A percentile compares a stretch with the other conserved stretches of the same genome.
These are phyloP conservation scores for Saturnispora dispora DNA, from an alignment of 805 yeast genomes.

Conservation along the genomic window DNA sequence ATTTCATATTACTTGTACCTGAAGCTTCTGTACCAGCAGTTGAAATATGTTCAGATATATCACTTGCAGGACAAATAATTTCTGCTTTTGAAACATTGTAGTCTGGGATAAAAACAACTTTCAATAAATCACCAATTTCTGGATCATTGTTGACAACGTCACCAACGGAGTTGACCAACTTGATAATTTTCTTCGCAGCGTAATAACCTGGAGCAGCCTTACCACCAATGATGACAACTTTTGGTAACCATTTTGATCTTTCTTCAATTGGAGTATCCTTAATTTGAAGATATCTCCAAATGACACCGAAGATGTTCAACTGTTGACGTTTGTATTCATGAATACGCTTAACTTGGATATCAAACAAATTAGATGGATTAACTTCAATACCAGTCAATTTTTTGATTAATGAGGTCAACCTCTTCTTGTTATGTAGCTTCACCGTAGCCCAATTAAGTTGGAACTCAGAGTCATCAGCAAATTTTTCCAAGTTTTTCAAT, in stretches of 20 bases:
- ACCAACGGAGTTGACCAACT: constrained; percentile 73
- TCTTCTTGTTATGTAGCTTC: constrained; percentile 59
- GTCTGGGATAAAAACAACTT: constrained; percentile 85
- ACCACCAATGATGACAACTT: constrained; percentile 82
- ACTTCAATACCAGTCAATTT: constrained; percentile 51
- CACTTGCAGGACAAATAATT: constrained; percentile 82
- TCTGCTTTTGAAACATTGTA: constrained; percentile 93
- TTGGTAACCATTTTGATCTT: constrained; percentile 57
- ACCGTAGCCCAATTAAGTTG: constrained; percentile 61
- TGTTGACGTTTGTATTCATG: constrained; percentile 97
- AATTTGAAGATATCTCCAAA: constrained; percentile 70
- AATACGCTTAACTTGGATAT: constrained; percentile 87
- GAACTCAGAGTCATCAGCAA: constrained; percentile 60
- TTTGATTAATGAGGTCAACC: constrained; percentile 60
- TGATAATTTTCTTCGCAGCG: constrained; percentile 87
- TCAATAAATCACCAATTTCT: constrained; percentile 65
- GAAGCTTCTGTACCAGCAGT: constrained; percentile 97
- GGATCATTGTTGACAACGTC: constrained; percentile 71
- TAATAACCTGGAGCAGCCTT: constrained; percentile 97
- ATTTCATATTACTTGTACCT: constrained; percentile 94
- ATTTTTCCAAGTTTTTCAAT: constrained; percentile 59
- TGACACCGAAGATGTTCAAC: constrained; percentile 81
- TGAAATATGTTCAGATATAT: constrained; percentile 85
- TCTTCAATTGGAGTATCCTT: constrained; percentile 59
- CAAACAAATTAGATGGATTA: constrained; percentile 70